Evolutionary conservation across 2,329 filamentous ascomycete species (phyloP).

Genomic region (Beauveria varroae): DNA sequence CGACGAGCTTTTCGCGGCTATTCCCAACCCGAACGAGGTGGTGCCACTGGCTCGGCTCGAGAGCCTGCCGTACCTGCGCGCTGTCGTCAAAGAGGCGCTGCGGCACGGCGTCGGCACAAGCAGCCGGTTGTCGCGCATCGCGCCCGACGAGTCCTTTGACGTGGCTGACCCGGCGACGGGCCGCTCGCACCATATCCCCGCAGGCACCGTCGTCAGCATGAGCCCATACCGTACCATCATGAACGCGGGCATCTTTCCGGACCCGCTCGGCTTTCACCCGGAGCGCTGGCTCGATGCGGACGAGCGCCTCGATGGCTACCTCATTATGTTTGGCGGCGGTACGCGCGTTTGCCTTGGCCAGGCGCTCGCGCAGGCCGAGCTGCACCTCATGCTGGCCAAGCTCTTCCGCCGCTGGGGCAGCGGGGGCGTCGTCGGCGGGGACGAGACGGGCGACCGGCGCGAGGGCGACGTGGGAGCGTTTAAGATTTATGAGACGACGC

Average conservation of each 20-base stretch:
- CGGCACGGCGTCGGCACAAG: conserved; percentile 41
- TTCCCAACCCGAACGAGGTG: conserved; percentile 23
- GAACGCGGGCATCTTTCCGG: conserved; percentile 25
- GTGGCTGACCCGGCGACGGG: conserved; percentile 22
- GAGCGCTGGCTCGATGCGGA: conserved; percentile 29
- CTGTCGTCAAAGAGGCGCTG: conserved; percentile 44
- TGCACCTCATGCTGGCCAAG: conserved; percentile 29
- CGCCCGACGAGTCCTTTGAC: conserved; percentile 29
- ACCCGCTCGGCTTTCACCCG: conserved; percentile 25
- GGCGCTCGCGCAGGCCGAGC: conserved; percentile 30
- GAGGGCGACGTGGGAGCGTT: conserved; percentile 26
- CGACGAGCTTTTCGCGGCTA: conserved; percentile 28
- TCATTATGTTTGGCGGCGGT: conserved; percentile 29
- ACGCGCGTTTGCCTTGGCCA: conserved; percentile 29
- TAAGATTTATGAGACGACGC: conserved; percentile 28
- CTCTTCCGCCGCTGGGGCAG: conserved; percentile 32
- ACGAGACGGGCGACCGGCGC: conserved; percentile 24
- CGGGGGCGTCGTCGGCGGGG: conserved; percentile 23
- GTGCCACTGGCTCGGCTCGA: conserved; percentile 24
- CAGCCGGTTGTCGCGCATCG: conserved; percentile 40
- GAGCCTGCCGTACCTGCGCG: conserved; percentile 36
- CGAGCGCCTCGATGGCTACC: conserved; percentile 25
- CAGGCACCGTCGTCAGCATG: conserved; percentile 30
- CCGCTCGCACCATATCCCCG: conserved; percentile 23
- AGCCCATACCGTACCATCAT: conserved; percentile 29